Base-by-base conservation (phyloP, 2,329 filamentous ascomycete species). In the Talaromyces amestolkiae region DNA sequence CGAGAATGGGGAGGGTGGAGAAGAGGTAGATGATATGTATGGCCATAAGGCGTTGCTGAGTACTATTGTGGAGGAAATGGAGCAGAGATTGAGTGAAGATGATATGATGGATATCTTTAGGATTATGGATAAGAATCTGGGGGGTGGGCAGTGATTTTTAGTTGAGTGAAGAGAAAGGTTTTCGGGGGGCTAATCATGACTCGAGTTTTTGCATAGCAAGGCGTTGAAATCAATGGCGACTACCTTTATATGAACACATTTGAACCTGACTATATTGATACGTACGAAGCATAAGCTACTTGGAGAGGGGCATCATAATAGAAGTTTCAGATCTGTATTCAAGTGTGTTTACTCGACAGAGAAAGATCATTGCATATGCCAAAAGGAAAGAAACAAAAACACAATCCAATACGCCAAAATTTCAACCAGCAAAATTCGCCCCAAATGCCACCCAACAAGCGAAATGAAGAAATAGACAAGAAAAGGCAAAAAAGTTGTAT, bases 21-120 rank as follows among this genome's bases (percentile, higher is more conserved):
- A 64, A 51, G 66, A 67, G 51, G 66, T 64, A 53, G 69, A 70
- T 47, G 74, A 72, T 33, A 74, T 73, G 17, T 75, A 77, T 70
- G 75, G 75, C 43, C 75, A 77, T 31, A 66, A 76, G 59, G 77
- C 76, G 35, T 65, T 80, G 61, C 69, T 80, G 59, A 76, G 80
- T 69, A 72, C 74, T 45, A 73, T 81, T 31, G 75, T 81, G 70
- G 79, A 81, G 69, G 79, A 80, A 70, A 68, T 77, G 13, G 78
- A 80, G 68, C 74, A 77, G 68, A 71, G 79, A 49, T 71, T 81
- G 47, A 72, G 71, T 17, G 71, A 78, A 62, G 77, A 78, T 53
- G 72, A 79, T 69, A 72, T 79, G 15, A 64, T 66, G 56, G 70
- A 69, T 67, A 74, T 81, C 24, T 66, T 80, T 68, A 68, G 56